Percentiles rank a stretch among this genome's conserved stretches.
Evolutionary conservation across 1,139 yeast genomes (phyloP).

Genomic region (Saccharomyces hybrid): DNA sequence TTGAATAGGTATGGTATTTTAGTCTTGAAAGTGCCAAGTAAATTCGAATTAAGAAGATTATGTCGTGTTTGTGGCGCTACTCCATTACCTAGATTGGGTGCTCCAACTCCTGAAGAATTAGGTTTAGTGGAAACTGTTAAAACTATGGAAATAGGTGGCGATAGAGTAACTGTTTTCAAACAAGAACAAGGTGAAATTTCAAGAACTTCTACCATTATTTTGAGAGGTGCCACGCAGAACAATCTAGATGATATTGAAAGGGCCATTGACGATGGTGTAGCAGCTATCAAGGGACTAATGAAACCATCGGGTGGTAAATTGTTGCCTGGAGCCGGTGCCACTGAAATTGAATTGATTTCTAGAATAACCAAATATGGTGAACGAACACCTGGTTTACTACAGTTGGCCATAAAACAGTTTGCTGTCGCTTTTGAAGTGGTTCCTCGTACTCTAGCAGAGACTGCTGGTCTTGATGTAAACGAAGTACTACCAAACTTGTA

Average conservation of each 20-base stretch:
- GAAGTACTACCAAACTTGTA: constrained; percentile 82
- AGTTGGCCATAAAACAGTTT: constrained; percentile 87
- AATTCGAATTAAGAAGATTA: constrained; percentile 87
- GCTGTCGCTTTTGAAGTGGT: constrained; percentile 93
- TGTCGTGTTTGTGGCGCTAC: constrained; percentile 98
- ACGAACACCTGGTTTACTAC: constrained; percentile 85
- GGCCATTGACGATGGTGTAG: constrained; percentile 95
- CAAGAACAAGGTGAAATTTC: constrained; percentile 60
- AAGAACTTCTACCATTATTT: constrained; percentile 82
- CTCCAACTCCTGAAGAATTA: constrained; percentile 92
- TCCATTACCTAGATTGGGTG: constrained; percentile 90
- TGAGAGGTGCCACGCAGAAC: constrained; percentile 97
- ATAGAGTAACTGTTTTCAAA: constrained; percentile 88
- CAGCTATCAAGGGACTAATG: constrained; percentile 81
- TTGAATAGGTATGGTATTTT: constrained; percentile 79
- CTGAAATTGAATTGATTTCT: constrained; percentile 84
- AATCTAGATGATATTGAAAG: constrained; percentile 90
- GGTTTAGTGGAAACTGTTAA: constrained; percentile 84
- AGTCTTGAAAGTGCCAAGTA: constrained; percentile 84
- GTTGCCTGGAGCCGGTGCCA: constrained; percentile 94
- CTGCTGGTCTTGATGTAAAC: constrained; percentile 86
- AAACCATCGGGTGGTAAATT: constrained; percentile 61
- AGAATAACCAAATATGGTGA: constrained; percentile 81
- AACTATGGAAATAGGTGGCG: constrained; percentile 94
- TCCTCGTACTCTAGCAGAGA: constrained; percentile 89